A percentile compares a stretch with the other conserved stretches of the same genome.
phyloP scores from a whole-genome alignment of 75 land plant species.

The Adiantum capillusveneris region DNA sequence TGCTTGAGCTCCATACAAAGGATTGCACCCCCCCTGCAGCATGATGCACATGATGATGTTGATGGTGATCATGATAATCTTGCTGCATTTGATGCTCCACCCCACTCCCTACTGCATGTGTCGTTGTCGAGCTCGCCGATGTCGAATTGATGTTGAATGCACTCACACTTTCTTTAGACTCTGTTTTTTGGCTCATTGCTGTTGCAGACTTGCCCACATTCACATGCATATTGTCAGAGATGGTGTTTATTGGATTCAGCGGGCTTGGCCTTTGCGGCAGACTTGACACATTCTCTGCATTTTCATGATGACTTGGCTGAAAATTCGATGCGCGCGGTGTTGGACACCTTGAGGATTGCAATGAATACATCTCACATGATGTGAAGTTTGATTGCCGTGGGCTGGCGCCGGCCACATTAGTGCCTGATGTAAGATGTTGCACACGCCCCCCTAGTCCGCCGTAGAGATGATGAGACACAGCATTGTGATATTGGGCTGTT shows the following conservation, averaged over 20 bases:
- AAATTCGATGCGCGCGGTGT: conserved; percentile 66
- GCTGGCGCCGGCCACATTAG: neutral
- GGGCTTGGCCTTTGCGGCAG: neutral
- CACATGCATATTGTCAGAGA: too few relatives aligned
- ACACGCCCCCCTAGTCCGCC: too few relatives aligned
- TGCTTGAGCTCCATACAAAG: conserved; percentile 98
- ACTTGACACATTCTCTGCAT: neutral
- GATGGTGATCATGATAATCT: neutral
- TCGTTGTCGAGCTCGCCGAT: too few relatives aligned
- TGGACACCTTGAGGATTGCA: conserved; percentile 70
- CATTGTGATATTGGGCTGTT: neutral
- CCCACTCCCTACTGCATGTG: too few relatives aligned
- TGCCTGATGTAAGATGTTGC: too few relatives aligned
- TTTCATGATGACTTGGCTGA: conserved; percentile 1
- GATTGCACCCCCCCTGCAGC: conserved; percentile 89
- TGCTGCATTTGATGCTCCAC: too few relatives aligned
- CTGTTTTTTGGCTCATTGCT: too few relatives aligned
- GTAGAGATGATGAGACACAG: too few relatives aligned
- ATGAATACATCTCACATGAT: conserved; percentile 53
- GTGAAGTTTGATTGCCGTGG: conserved; percentile 38
- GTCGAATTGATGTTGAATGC: too few relatives aligned
- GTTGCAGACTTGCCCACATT: too few relatives aligned
- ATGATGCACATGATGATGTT: neutral
- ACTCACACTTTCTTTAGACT: too few relatives aligned
- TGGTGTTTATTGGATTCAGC: neutral